Conservation (phyloP, 163 green algal species). For the Chlamydomonas reinhardtii region DNA sequence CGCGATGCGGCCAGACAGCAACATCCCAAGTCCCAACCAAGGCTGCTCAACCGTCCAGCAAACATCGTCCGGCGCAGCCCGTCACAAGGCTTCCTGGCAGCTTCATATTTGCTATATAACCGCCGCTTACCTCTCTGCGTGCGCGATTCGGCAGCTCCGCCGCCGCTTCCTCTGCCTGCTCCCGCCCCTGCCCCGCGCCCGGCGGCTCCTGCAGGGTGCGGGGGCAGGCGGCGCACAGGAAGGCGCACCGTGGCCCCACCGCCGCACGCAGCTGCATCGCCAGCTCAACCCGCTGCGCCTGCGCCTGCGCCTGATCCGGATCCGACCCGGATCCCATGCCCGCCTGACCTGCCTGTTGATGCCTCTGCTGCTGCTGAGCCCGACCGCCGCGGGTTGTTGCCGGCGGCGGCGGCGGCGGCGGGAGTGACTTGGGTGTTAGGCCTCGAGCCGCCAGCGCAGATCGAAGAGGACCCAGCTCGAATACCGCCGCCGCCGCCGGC, state of each 20-base stretch:
- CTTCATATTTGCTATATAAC: too few species aligned
- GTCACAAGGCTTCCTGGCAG: too few species aligned
- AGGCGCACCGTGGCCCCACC: conserved; percentile 14
- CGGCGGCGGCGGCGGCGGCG: background rate
- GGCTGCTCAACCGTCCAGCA: background rate
- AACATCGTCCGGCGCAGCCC: too few species aligned
- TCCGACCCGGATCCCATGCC: background rate
- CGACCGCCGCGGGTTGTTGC: too few species aligned
- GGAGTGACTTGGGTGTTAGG: too few species aligned
- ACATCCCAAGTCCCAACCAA: too few species aligned
- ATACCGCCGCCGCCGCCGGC: background rate
- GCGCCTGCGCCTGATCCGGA: background rate
- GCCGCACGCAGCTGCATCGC: background rate
- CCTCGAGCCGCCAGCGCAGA: background rate
- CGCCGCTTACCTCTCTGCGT: background rate
- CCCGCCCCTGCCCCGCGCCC: too few species aligned
- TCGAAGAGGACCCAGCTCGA: background rate
- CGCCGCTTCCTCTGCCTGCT: too few species aligned
- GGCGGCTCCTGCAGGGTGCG: background rate
- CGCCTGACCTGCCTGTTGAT: too few species aligned
- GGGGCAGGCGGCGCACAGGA: conserved; percentile 8
- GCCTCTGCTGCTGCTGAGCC: too few species aligned
- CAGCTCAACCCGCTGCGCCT: background rate
- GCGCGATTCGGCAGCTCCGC: background rate
- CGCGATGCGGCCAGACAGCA: too few species aligned